Evolutionary conservation across 2,329 filamentous ascomycete genomes (phyloP), one percentile per base, ranked within the genome.

Genomic region (Sporothrix euskadiensis): DNA sequence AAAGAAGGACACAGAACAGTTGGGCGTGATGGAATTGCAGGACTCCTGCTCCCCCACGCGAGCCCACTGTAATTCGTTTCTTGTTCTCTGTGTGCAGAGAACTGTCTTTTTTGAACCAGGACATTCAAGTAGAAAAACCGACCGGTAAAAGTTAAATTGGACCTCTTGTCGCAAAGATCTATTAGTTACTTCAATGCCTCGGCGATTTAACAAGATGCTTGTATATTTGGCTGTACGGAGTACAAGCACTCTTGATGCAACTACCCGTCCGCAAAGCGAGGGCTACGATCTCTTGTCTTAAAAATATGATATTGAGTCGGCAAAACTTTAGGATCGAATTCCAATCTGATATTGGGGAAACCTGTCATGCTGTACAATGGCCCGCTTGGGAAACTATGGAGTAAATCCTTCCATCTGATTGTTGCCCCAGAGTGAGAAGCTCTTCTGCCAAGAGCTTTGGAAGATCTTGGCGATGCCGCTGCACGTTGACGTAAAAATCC

Each of bases 41-140:
- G 65, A 35, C 63, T 66, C 12, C 26, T 10, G 26, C 9, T 49
- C 63, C 41, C 41, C 26, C 63, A 35, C 44, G n/a, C 39, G 61
- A 68, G 65, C 47, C 63, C 63, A 68, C 63, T 52, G 63, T n/a
- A 44, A n/a, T 35, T 68, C 22, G 47, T 69, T 54, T 69, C 44
- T 54, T 49, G 41, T 66, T 68, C 41, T 19, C 44, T 30, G 14
- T 22, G 59, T 35, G 16, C 12, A 10, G 19, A 41, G 35, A 44
- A 22, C 30, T 35, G 7, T 32, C 54, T 14, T 30, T 32, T 14
- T 30, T 32, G 14, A 30, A 26, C 52, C 30, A 12, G n/a, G 59
- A 19, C 19, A 26, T 10, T 44, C 19, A 66, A 66, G 63, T 32
- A 49, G 22, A 49, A 66, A 65, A 44, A 26, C 26, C n/a, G 35